A percentile compares a stretch with the other conserved stretches of the same genome.
Evolutionary conservation across 345 rosid species (phyloP).

Genomic region (Gossypium ekmanianum): DNA sequence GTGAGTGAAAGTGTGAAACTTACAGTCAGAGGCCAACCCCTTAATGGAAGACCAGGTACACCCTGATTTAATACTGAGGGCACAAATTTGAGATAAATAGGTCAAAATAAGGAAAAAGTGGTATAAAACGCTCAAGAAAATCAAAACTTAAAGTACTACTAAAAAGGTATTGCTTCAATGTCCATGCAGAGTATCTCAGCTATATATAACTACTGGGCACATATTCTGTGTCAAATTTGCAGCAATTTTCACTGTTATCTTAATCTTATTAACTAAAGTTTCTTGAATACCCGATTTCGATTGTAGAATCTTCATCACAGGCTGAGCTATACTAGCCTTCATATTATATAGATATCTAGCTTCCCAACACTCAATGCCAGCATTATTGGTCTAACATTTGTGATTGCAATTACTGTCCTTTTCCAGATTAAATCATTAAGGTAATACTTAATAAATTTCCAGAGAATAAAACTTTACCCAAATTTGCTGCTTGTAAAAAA

Average conservation of each 20-base stretch:
- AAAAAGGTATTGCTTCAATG: background rate
- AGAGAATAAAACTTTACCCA: background rate
- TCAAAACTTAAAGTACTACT: background rate
- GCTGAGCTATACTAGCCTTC: slow-evolving; percentile 6
- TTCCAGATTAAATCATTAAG: background rate
- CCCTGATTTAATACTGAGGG: slow-evolving; percentile 49
- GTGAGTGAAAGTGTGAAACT: slow-evolving; percentile 29
- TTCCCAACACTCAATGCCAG: background rate
- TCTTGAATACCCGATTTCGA: background rate
- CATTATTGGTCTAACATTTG: background rate
- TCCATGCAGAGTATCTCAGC: background rate
- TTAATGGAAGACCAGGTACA: slow-evolving; percentile 52
- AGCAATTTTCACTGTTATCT: background rate
- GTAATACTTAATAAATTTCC: background rate
- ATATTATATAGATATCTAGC: background rate
- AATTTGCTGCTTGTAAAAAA: background rate
- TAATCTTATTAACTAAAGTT: background rate
- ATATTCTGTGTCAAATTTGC: background rate
- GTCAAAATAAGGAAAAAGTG: background rate
- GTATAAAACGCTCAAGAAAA: background rate
- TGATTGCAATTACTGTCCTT: background rate
- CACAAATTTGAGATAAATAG: slow-evolving; percentile 4
- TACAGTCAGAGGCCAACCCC: slow-evolving; percentile 73
- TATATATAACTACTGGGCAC: background rate
- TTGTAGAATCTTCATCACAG: background rate